phyloP scores from a whole-genome alignment of 441 rosid genomes.

The Geranium incanum region DNA sequence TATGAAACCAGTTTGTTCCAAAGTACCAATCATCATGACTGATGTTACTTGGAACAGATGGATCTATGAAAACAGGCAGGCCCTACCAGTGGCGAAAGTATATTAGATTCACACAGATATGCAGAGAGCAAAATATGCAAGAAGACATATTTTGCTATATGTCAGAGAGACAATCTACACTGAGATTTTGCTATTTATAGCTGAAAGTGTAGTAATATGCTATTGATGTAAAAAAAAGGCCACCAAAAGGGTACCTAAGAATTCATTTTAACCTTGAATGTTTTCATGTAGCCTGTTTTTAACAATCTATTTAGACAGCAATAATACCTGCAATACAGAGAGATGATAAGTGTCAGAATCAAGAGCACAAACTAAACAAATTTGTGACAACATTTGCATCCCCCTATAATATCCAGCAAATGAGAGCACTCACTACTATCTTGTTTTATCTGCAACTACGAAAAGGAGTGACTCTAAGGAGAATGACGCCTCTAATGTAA shows the following conservation, averaged over 20 bases:
- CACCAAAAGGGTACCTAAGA: background rate
- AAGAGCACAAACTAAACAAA: slow-evolving; percentile 72
- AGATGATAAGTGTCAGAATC: slow-evolving; percentile 75
- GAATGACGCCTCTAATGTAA: slow-evolving; percentile 42
- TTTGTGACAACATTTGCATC: slow-evolving; percentile 83
- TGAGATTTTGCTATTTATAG: too few species aligned
- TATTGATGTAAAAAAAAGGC: background rate
- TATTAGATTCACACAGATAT: slow-evolving; percentile 5
- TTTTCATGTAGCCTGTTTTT: background rate
- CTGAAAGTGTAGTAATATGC: background rate
- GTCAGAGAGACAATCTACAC: too few species aligned
- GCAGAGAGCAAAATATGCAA: background rate
- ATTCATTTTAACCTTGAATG: background rate
- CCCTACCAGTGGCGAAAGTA: slow-evolving; percentile 41
- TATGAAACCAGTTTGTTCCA: slow-evolving; percentile 86
- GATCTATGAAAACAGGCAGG: slow-evolving; percentile 74
- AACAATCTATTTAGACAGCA: background rate
- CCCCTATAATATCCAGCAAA: slow-evolving; percentile 91
- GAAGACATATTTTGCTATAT: background rate
- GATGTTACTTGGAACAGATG: slow-evolving; percentile 59
- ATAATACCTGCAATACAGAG: slow-evolving; percentile 60
- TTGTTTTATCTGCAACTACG: slow-evolving; percentile 53
- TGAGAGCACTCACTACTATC: slow-evolving; percentile 67
- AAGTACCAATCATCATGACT: slow-evolving; percentile 91
- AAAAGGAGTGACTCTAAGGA: slow-evolving; percentile 68